Conservation (phyloP, 257 asterid species). For the Penstemon newberryi region DNA sequence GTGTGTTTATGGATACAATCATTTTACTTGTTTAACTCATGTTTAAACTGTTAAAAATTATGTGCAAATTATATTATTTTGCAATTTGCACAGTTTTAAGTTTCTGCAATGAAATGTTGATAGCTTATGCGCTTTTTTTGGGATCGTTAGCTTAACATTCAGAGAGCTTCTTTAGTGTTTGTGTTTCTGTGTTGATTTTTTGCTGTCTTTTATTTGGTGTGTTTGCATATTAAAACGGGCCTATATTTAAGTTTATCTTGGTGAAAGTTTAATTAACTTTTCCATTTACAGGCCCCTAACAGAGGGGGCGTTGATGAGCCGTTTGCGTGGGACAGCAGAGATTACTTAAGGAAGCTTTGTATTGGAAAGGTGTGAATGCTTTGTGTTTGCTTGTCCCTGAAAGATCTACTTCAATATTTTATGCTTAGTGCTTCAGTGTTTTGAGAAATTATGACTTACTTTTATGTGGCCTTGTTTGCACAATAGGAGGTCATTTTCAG, state of each 20-base stretch:
- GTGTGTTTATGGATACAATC: not conserved
- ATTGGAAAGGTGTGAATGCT: conserved; percentile 74
- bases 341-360: conserved; percentile 81
- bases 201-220: not conserved
- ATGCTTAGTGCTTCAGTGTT: conserved; percentile 4
- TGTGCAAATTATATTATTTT: not conserved
- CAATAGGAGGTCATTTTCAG: conserved; percentile 80
- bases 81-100: not conserved
- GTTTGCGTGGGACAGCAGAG: conserved; percentile 97
- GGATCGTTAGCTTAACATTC: not conserved
- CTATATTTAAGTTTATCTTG: not conserved
- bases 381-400: conserved; percentile 8
- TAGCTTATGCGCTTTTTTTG: not conserved
- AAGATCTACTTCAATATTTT: conserved; percentile 2
- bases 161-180: not conserved
- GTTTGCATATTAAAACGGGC: not conserved
- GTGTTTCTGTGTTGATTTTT: not conserved
- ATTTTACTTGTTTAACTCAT: no score
- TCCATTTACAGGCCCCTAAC: conserved; percentile 62
- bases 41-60: no score
- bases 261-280: conserved; percentile 9
- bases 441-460: not conserved
- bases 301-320: conserved; percentile 90
- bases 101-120: not conserved
- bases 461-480: conserved; percentile 7